A percentile compares a stretch with the other conserved stretches of the same genome.
Evolutionary conservation across 192 early-diverging fungal species (phyloP).

Genomic region (Umbelopsis isabellina): DNA sequence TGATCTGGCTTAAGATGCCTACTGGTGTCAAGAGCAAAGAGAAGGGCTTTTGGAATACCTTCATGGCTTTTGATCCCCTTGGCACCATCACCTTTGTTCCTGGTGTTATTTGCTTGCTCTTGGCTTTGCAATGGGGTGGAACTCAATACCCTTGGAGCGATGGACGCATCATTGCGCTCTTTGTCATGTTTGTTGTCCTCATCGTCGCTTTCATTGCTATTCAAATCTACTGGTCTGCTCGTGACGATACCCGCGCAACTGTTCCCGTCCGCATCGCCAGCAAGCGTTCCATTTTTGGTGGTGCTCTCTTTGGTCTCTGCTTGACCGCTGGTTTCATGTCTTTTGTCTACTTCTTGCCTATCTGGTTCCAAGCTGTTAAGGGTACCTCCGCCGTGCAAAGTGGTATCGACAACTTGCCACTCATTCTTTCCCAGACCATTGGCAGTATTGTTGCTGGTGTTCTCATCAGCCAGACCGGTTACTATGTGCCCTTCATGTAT

Average conservation of each 20-base stretch:
- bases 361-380: constrained; percentile 79
- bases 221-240: constrained; percentile 17
- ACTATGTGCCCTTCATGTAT: constrained; percentile 10
- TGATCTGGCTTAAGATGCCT: constrained; percentile 57
- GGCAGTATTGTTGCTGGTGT: constrained; percentile 51
- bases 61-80: constrained; percentile 44
- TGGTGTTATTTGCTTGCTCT: constrained; percentile 35
- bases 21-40: constrained; percentile 8
- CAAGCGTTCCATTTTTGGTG: constrained; percentile 53
- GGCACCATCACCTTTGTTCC: constrained; percentile 38
- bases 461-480: background rate
- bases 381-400: constrained; percentile 54
- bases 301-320: constrained; percentile 57
- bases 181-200: constrained; percentile 56
- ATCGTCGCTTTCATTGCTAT: constrained; percentile 70
- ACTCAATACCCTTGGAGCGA: constrained; percentile 64
- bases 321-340: constrained; percentile 64
- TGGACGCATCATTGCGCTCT: constrained; percentile 56
- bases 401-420: constrained; percentile 73
- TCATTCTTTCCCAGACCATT: constrained; percentile 69
- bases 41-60: constrained; percentile 68
- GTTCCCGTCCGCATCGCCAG: constrained; percentile 62
- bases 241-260: constrained; percentile 2
- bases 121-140: constrained; percentile 43
- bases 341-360: constrained; percentile 71